A percentile compares a stretch with the other conserved stretches of the same genome.
These are phyloP conservation scores for Solanum pinnatisectum DNA, from an alignment of 257 asterid genomes.

Conservation along the genomic window DNA sequence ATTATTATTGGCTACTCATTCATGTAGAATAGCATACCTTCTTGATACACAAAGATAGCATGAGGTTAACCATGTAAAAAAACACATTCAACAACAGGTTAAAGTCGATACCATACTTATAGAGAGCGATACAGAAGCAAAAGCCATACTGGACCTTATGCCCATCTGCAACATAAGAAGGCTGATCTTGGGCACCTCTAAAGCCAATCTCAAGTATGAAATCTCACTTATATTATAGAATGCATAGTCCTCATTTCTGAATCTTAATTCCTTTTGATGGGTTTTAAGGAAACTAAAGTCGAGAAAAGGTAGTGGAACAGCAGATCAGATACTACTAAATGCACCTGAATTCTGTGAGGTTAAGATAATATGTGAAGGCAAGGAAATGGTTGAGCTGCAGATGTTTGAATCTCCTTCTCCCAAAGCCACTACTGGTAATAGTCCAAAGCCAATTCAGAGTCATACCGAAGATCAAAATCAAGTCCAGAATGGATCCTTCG, in stretches of 20 bases:
- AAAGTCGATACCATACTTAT: slow-evolving; percentile 62
- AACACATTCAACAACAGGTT: slow-evolving; percentile 20
- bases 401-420: slow-evolving; percentile 26
- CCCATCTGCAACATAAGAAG: slow-evolving; percentile 59
- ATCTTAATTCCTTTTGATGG: background rate
- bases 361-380: slow-evolving; percentile 70
- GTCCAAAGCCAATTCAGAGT: slow-evolving; percentile 9
- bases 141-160: slow-evolving; percentile 71
- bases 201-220: slow-evolving; percentile 42
- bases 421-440: background rate
- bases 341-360: slow-evolving; percentile 68
- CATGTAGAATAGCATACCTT: background rate
- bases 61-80: background rate
- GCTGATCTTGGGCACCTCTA: slow-evolving; percentile 48
- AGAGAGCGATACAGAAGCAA: slow-evolving; percentile 66
- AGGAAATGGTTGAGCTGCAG: slow-evolving; percentile 27
- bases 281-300: slow-evolving; percentile 38
- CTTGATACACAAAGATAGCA: background rate
- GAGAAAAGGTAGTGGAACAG: slow-evolving; percentile 29
- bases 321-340: slow-evolving; percentile 32
- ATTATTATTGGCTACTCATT: background rate
- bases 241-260: background rate
- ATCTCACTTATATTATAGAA: background rate
- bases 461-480: background rate
- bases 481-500: background rate